Evolutionary conservation across 495 filamentous ascomycete genomes (phyloP).

Genomic region (Neurospora sp.): DNA sequence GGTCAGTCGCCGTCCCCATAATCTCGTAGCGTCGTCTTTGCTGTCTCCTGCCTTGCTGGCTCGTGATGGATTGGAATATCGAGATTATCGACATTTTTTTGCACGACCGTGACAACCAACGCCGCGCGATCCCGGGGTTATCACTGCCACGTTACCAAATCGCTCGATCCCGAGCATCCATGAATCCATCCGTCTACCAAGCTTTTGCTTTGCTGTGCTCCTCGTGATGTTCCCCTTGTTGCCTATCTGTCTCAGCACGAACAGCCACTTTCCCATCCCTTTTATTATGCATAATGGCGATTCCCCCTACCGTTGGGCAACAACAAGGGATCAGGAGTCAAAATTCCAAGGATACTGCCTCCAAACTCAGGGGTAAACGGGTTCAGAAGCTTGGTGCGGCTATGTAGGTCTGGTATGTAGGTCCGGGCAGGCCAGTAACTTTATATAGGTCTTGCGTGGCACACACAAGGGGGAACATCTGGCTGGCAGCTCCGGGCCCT

Average conservation of each 20-base stretch:
- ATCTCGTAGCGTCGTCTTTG: neutral
- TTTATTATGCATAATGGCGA: neutral
- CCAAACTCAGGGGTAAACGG: neutral
- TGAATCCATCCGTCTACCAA: neutral
- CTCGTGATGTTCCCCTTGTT: neutral
- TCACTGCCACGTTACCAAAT: neutral
- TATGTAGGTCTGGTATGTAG: neutral
- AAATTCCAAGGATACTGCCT: neutral
- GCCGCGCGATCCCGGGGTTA: neutral
- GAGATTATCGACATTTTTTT: neutral
- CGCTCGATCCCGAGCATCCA: neutral
- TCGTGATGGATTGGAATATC: neutral
- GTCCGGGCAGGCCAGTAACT: neutral
- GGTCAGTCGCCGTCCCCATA: neutral
- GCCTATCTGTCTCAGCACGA: neutral
- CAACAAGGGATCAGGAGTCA: neutral
- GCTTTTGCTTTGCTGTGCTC: neutral
- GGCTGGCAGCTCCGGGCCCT: neutral
- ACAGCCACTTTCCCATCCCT: neutral
- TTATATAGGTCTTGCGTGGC: neutral
- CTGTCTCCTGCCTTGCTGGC: neutral
- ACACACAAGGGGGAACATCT: neutral
- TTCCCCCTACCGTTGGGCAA: neutral
- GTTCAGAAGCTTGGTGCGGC: neutral
- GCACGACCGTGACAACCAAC: neutral